These are phyloP conservation scores for Trifolium pratense DNA, from an alignment of 306 rosid genomes.

Conservation along the genomic window DNA sequence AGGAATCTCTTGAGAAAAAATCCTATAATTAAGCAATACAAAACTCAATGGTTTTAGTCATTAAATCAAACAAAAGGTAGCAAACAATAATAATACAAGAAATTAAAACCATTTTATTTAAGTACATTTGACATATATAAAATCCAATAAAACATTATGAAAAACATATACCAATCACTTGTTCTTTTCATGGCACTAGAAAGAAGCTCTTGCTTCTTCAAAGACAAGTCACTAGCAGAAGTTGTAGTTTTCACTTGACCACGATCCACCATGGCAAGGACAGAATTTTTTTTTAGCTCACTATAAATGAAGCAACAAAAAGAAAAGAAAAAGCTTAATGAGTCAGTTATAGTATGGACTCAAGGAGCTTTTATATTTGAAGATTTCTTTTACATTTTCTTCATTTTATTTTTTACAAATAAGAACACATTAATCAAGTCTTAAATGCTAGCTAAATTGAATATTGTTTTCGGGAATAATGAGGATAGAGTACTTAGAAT, in stretches of 20 bases:
- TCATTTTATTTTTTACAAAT: conserved; percentile 27
- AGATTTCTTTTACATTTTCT: conserved; percentile 45
- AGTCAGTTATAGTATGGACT: conserved; percentile 38
- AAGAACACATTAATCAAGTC: conserved; percentile 11
- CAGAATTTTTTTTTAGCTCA: conserved; percentile 44
- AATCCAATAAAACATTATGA: neutral
- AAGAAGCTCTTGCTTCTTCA: conserved; percentile 81
- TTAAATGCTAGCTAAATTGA: conserved; percentile 39
- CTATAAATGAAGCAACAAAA: conserved; percentile 45
- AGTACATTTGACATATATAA: conserved; percentile 2
- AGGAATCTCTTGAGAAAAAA: conserved; percentile 96
- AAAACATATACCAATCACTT: conserved; percentile 75
- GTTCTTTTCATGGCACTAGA: conserved; percentile 89
- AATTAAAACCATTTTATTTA: conserved; percentile 13
- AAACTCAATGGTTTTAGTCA: conserved; percentile 19
- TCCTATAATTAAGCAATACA: conserved; percentile 63
- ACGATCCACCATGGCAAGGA: conserved; percentile 65
- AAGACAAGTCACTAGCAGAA: conserved; percentile 57
- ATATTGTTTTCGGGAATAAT: conserved; percentile 38
- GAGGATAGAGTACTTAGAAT: conserved; percentile 38
- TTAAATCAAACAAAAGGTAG: conserved; percentile 21
- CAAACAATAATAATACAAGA: conserved; percentile 9
- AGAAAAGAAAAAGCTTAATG: conserved; percentile 22
- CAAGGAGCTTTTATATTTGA: conserved; percentile 44
- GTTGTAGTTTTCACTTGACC: conserved; percentile 49